These are phyloP conservation scores for Phyllosticta citriasiana DNA, from an alignment of 2,329 filamentous ascomycete genomes.

Conservation along the genomic window DNA sequence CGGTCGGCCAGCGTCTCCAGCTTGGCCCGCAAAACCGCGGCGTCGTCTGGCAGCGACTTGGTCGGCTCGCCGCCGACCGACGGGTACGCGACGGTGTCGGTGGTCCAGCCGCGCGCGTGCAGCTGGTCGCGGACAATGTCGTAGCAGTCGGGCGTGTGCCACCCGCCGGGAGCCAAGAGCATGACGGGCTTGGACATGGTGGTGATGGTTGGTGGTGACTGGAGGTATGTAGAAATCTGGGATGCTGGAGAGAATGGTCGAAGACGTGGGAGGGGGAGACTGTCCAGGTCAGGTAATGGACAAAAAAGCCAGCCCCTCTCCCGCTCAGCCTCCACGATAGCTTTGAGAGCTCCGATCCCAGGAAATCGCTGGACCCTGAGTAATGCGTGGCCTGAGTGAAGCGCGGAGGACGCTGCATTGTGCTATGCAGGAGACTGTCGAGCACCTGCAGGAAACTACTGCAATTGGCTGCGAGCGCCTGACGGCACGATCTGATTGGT, in stretches of 20 bases:
- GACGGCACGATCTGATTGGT: too few species aligned
- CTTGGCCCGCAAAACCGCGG: slow-evolving; percentile 22
- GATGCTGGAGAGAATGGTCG: not conserved
- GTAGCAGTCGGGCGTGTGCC: slow-evolving; percentile 26
- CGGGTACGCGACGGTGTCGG: slow-evolving; percentile 20
- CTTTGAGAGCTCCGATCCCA: not conserved
- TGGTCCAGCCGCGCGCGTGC: slow-evolving; percentile 21
- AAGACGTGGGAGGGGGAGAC: not conserved
- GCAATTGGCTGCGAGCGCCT: too few species aligned
- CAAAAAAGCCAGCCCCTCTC: not conserved
- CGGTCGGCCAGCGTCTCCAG: slow-evolving; percentile 26
- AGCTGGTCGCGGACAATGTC: slow-evolving; percentile 19
- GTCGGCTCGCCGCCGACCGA: slow-evolving; percentile 19
- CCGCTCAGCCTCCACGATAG: not conserved
- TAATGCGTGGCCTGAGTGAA: too few species aligned
- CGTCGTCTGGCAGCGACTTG: slow-evolving; percentile 25
- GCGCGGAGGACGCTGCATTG: too few species aligned
- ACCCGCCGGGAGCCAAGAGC: slow-evolving; percentile 29
- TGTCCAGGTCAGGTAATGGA: not conserved
- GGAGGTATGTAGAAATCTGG: not conserved
- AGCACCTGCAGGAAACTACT: too few species aligned
- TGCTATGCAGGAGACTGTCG: too few species aligned
- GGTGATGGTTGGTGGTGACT: not conserved
- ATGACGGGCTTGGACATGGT: slow-evolving; percentile 20
- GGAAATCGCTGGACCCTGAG: not conserved